Base-by-base conservation (phyloP, 331 rosid species). In the Dryas integrifolia region DNA sequence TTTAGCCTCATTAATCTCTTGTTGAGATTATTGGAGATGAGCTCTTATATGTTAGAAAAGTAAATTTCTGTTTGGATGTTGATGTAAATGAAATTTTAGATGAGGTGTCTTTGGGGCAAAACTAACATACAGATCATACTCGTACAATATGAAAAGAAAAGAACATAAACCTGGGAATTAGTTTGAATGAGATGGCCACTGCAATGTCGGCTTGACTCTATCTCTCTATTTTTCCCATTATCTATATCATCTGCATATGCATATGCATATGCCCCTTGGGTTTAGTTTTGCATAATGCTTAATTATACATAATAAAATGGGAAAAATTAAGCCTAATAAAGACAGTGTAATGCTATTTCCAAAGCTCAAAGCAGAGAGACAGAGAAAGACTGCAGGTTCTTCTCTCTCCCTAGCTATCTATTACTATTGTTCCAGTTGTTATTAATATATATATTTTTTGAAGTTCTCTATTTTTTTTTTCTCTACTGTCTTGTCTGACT, bases 401-500 rank as follows among this genome's bases (percentile, higher is more conserved):
- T 68, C 47, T 21, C 60, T 59, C 52, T 63, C 41, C 61, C 50
- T 49, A 26, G 1, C 61, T 45, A 26, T 5, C 56, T 40, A 44
- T 30, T 30, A 30, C 35, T 30, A 30, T 30, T 30, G 2, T 30
- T 30, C 35, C 35, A 30, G 35, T 30, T 30, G 35, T 30, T 30
- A 30, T 30, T 30, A 1, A 30, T 30, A 30, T 30, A 30, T 30
- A 30, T 30, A 30, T 30, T 30, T 30, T 30, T 30, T 30, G 35
- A 30, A 7, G 9, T 14, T 44, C 41, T 40, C 48, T 11, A 46
- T 68, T n/a, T 73, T 70, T 79, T 71, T 24, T 0, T 80, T 56
- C 82, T 86, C 89, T 82, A 80, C 85, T 86, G 96, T 91, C 98
- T 87, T 89, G 96, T 89, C 97, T 86, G 76, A 80, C 79, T 79